A percentile compares a stretch with the other conserved stretches of the same genome.
phyloP scores from a whole-genome alignment of 345 rosid species.

The Lepidium aucheri region DNA sequence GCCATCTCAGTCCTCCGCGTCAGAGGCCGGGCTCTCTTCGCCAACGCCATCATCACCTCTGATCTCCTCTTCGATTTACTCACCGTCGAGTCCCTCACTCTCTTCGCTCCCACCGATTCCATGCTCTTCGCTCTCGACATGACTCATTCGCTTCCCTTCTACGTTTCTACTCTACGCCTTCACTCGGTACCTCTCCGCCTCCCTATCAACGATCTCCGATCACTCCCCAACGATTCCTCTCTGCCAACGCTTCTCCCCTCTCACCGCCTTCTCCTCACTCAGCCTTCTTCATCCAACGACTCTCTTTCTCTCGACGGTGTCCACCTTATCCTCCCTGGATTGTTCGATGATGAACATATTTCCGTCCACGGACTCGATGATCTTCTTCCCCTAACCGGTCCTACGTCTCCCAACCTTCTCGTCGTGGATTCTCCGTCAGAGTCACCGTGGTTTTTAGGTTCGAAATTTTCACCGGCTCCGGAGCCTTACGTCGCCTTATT shows the following conservation, averaged over 20 bases:
- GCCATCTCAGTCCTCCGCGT: slow-evolving; percentile 30
- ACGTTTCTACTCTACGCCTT: slow-evolving; percentile 38
- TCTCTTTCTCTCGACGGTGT: slow-evolving; percentile 23
- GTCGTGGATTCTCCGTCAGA: slow-evolving; percentile 13
- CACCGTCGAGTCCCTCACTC: slow-evolving; percentile 31
- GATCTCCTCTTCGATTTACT: slow-evolving; percentile 43
- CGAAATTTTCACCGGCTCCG: slow-evolving; percentile 16
- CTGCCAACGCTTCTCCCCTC: slow-evolving; percentile 36
- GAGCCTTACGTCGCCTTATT: background rate
- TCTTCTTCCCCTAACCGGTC: slow-evolving; percentile 2
- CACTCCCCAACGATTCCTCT: slow-evolving; percentile 20
- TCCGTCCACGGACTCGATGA: slow-evolving; percentile 38
- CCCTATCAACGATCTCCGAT: slow-evolving; percentile 29
- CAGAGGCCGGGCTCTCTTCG: slow-evolving; percentile 40
- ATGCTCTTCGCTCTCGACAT: slow-evolving; percentile 41
- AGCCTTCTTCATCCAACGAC: background rate
- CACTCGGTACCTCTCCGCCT: slow-evolving; percentile 38
- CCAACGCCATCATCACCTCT: slow-evolving; percentile 48
- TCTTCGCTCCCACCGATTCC: slow-evolving; percentile 36
- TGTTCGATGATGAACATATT: slow-evolving; percentile 32
- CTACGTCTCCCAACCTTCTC: slow-evolving; percentile 9
- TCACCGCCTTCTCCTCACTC: slow-evolving; percentile 24
- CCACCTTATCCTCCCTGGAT: slow-evolving; percentile 24
- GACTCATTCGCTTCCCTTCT: slow-evolving; percentile 33
- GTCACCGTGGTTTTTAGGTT: background rate